phyloP scores from a whole-genome alignment of 2,329 filamentous ascomycete genomes.

The Penicillium sclerotigenum region DNA sequence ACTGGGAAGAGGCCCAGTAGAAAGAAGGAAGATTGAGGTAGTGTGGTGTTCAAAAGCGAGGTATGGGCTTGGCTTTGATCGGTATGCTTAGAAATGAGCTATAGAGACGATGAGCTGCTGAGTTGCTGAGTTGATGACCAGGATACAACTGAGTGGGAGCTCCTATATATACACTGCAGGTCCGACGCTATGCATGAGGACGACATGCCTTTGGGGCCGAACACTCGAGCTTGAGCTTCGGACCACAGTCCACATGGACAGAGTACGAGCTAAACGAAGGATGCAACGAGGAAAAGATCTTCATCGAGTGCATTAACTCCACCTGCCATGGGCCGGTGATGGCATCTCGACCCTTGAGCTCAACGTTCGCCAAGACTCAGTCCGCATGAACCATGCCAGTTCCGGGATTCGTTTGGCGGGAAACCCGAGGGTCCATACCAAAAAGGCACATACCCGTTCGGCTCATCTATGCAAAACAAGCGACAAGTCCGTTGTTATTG shows the following conservation, averaged over 20 bases:
- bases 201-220: slow-evolving; percentile 13
- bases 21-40: not conserved
- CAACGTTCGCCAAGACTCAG: slow-evolving; percentile 5
- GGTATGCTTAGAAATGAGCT: not conserved
- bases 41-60: not conserved
- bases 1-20: not conserved
- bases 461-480: slow-evolving; percentile 18
- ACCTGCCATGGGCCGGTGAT: slow-evolving; percentile 18
- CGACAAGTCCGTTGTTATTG: slow-evolving; percentile 19
- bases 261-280: slow-evolving; percentile 11
- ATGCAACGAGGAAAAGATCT: slow-evolving; percentile 19
- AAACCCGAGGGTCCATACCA: slow-evolving; percentile 4
- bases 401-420: slow-evolving; percentile 12
- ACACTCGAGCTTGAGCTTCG: slow-evolving; percentile 22
- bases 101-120: not conserved
- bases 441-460: slow-evolving; percentile 18
- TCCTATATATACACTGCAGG: slow-evolving; percentile 19
- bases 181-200: slow-evolving; percentile 13
- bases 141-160: slow-evolving; percentile 3
- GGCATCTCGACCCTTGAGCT: slow-evolving; percentile 17
- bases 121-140: not conserved
- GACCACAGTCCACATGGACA: slow-evolving; percentile 22
- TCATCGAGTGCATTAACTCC: slow-evolving; percentile 14
- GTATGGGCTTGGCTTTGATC: not conserved
- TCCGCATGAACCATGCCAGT: slow-evolving; percentile 19